Conservation (phyloP, 352 stramenopile species). For the Globisporangium canariense region DNA sequence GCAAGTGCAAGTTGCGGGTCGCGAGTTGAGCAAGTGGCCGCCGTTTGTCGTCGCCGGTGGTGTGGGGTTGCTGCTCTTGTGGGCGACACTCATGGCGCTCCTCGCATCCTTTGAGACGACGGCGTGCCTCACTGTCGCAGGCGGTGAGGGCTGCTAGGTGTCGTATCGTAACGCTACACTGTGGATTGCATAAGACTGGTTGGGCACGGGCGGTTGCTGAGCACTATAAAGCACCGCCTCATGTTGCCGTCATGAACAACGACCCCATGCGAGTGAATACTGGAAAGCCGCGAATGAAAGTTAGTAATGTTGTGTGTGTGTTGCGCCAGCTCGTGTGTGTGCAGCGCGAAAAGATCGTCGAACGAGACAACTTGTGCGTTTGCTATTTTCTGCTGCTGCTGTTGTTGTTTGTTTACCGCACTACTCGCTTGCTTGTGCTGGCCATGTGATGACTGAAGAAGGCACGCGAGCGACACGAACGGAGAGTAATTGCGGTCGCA, state of each 20-base stretch:
- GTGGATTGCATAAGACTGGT: not conserved
- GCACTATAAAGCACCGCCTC: too few relatives aligned
- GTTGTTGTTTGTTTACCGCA: not conserved
- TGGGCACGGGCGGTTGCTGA: too few relatives aligned
- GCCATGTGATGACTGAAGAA: not conserved
- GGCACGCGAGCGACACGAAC: not conserved
- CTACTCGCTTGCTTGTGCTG: not conserved
- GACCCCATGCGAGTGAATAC: not conserved
- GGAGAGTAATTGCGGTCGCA: not conserved
- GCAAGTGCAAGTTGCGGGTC: not conserved
- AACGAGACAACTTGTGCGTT: not conserved
- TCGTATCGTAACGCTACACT: not conserved
- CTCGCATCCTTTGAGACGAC: conserved; percentile 52
- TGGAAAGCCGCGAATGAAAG: not conserved
- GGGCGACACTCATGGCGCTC: conserved; percentile 46
- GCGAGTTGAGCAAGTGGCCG: conserved; percentile 8
- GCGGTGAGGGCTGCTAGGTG: conserved; percentile 55
- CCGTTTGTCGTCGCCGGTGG: conserved; percentile 28
- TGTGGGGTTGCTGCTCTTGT: conserved; percentile 42
- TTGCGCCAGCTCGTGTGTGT: not conserved
- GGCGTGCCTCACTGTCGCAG: conserved; percentile 58
- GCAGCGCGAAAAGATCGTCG: not conserved
- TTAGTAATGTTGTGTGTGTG: not conserved
- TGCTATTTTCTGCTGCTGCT: not conserved
- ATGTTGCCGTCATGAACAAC: not conserved